Conservation (phyloP, 495 filamentous ascomycete species). For the Penicillium cinerascens region DNA sequence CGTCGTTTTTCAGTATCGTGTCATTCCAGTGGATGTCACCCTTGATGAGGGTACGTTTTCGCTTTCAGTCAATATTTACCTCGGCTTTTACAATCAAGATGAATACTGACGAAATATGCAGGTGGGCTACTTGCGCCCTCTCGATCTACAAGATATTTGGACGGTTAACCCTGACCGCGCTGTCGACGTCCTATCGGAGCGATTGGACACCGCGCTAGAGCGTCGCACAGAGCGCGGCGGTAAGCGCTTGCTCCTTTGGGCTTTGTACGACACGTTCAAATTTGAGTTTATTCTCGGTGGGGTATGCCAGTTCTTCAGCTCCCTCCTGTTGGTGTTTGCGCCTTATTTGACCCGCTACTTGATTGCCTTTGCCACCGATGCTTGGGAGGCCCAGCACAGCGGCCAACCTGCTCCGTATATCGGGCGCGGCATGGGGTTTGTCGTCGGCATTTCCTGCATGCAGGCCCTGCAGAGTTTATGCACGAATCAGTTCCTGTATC, state of each 20-base stretch:
- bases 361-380: constrained; percentile 74
- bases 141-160: constrained; percentile 86
- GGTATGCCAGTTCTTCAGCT: constrained; percentile 66
- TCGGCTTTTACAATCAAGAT: background rate
- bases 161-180: constrained; percentile 74
- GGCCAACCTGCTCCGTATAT: constrained; percentile 56
- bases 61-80: background rate
- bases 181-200: constrained; percentile 62
- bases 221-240: constrained; percentile 61
- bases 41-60: constrained; percentile 45
- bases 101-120: background rate
- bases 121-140: constrained; percentile 73
- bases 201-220: constrained; percentile 63
- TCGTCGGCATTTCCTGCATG: constrained; percentile 72
- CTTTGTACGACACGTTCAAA: constrained; percentile 84
- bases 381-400: constrained; percentile 56
- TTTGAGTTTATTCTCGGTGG: constrained; percentile 83
- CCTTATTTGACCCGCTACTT: constrained; percentile 71
- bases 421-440: constrained; percentile 66
- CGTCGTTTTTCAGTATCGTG: constrained; percentile 50
- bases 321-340: constrained; percentile 67
- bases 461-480: constrained; percentile 68
- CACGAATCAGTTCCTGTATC: constrained; percentile 79
- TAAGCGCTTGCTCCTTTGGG: constrained; percentile 71
- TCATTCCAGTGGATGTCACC: constrained; percentile 62